phyloP scores from a whole-genome alignment of 495 filamentous ascomycete species.

The Aspergillus coremiiformis region DNA sequence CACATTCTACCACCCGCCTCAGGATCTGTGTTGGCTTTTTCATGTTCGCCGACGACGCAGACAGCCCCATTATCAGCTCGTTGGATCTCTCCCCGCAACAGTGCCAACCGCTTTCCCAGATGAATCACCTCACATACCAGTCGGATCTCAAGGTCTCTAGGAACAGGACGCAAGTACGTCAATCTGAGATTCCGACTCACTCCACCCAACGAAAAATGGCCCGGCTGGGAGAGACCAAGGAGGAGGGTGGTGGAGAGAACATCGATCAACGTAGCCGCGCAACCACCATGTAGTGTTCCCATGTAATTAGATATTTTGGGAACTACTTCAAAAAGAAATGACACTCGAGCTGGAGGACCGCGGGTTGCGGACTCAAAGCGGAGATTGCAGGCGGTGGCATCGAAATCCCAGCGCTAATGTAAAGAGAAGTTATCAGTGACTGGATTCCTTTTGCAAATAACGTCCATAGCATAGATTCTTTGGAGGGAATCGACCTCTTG shows the following conservation, averaged over 20 bases:
- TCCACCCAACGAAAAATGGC: constrained; percentile 56
- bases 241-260: constrained; percentile 55
- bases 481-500: not conserved
- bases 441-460: not conserved
- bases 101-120: constrained; percentile 50
- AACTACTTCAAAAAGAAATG: constrained; percentile 43
- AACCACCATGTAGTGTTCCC: constrained; percentile 63
- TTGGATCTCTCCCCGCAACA: constrained; percentile 35
- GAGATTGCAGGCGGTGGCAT: constrained; percentile 26
- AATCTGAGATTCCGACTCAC: constrained; percentile 60
- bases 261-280: constrained; percentile 60
- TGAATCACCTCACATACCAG: constrained; percentile 57
- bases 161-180: constrained; percentile 59
- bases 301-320: constrained; percentile 51
- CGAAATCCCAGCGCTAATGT: constrained; percentile 30
- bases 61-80: constrained; percentile 43
- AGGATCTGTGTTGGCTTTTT: constrained; percentile 59
- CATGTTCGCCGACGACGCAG: constrained; percentile 59
- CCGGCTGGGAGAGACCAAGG: constrained; percentile 47
- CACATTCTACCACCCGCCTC: constrained; percentile 24
- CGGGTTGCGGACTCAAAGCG: constrained; percentile 36
- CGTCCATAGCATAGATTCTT: not conserved
- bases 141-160: constrained; percentile 40
- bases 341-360: constrained; percentile 27
- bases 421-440: not conserved